phyloP scores from a whole-genome alignment of 2,329 filamentous ascomycete genomes.

The Triangularia verruculosa region DNA sequence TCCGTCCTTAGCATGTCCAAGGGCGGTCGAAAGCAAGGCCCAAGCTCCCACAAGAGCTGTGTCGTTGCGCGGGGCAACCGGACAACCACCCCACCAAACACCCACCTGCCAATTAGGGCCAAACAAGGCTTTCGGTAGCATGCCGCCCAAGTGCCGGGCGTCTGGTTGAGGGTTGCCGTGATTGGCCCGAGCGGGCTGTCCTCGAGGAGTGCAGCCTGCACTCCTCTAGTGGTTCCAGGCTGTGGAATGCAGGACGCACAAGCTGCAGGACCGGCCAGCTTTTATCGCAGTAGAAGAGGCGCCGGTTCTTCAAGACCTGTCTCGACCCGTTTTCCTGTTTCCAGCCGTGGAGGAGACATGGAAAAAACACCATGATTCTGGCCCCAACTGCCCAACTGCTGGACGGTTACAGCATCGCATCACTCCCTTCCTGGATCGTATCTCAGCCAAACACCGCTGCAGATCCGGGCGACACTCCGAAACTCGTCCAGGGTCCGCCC shows the following conservation, averaged over 20 bases:
- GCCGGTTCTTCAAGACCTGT: not conserved
- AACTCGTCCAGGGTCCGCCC: constrained; percentile 10
- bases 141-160: constrained; percentile 16
- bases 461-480: constrained; percentile 5
- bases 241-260: constrained; percentile 8
- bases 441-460: not conserved
- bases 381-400: not conserved
- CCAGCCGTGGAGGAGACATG: not conserved
- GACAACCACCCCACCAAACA: constrained; percentile 3
- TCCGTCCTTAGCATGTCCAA: not conserved
- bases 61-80: constrained; percentile 27
- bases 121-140: constrained; percentile 11
- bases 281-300: not conserved
- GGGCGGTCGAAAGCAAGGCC: constrained; percentile 10
- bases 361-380: constrained; percentile 7
- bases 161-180: not conserved
- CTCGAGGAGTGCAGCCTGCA: not conserved
- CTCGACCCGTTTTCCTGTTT: not conserved
- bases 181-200: constrained; percentile 18
- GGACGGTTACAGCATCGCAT: not conserved
- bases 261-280: not conserved
- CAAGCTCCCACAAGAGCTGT: constrained; percentile 17
- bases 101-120: constrained; percentile 17
- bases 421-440: not conserved
- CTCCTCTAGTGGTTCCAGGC: constrained; percentile 1